Conservation (phyloP, 352 stramenopile genomes). For the Saprolegnia parasitica region DNA sequence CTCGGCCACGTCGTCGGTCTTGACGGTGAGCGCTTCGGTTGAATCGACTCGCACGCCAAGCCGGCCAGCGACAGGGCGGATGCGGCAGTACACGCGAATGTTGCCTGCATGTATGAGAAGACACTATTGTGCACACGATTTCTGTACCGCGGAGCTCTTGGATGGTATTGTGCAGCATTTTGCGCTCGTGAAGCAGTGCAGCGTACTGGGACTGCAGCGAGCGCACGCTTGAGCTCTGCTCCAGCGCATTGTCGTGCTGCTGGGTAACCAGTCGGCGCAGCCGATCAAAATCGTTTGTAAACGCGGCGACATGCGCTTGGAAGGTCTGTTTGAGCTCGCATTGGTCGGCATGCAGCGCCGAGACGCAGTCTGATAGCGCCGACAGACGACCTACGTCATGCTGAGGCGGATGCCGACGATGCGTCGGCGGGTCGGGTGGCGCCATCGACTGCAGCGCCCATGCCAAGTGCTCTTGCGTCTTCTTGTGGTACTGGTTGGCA, state of each 20-base stretch:
- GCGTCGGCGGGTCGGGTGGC: background rate
- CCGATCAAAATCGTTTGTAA: background rate
- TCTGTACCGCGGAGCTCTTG: slow-evolving; percentile 30
- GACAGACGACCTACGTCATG: background rate
- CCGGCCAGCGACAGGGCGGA: slow-evolving; percentile 46
- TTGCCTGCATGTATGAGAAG: slow-evolving; percentile 31
- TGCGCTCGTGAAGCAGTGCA: slow-evolving; percentile 21
- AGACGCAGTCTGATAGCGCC: background rate
- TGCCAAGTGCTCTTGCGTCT: slow-evolving; percentile 23
- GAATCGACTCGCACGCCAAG: slow-evolving; percentile 9
- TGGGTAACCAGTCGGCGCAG: background rate
- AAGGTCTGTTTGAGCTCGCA: slow-evolving; percentile 4
- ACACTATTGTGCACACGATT: too few relatives aligned
- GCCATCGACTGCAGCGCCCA: slow-evolving; percentile 17
- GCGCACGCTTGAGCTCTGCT: background rate
- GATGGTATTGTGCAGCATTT: slow-evolving; percentile 28
- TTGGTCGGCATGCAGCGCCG: background rate
- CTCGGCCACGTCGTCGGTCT: background rate
- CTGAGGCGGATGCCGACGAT: background rate
- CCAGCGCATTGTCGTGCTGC: background rate
- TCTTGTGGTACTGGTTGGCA: slow-evolving; percentile 22
- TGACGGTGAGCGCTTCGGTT: background rate
- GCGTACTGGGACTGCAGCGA: slow-evolving; percentile 20
- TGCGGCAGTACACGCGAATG: slow-evolving; percentile 76
- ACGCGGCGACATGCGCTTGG: background rate